These are phyloP conservation scores for Dioszegia aurantiaca DNA, from an alignment of 768 basidiomycete genomes.

Conservation along the genomic window DNA sequence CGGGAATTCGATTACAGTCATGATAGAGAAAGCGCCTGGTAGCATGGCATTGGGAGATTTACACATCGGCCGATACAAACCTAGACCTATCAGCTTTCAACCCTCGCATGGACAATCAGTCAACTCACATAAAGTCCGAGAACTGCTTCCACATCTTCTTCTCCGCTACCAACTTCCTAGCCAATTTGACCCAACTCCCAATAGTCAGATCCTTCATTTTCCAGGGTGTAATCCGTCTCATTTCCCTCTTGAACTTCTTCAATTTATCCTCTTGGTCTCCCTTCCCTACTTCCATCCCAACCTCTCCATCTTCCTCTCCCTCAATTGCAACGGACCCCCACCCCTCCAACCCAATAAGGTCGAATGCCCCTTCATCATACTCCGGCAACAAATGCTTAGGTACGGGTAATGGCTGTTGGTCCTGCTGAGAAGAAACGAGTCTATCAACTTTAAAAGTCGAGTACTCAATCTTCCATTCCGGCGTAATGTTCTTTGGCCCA, in stretches of 20 bases:
- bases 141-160: constrained; percentile 65
- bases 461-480: constrained; percentile 74
- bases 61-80: constrained; percentile 17
- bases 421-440: constrained; percentile 52
- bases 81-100: constrained; percentile 1
- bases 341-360: neutral
- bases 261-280: constrained; percentile 33
- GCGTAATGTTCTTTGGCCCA: constrained; percentile 57
- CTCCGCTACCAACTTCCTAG: constrained; percentile 57
- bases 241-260: constrained; percentile 55
- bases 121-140: constrained; percentile 65
- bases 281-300: constrained; percentile 3
- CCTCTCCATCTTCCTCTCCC: constrained; percentile 43
- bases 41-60: neutral
- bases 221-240: constrained; percentile 61
- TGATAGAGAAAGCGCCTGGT: too few species aligned
- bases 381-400: constrained; percentile 41
- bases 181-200: constrained; percentile 67
- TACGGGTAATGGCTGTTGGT: constrained; percentile 29
- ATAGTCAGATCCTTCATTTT: constrained; percentile 74
- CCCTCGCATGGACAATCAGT: neutral
- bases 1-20: too few species aligned
- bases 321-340: constrained; percentile 49
- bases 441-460: constrained; percentile 60
- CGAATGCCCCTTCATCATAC: constrained; percentile 21